A percentile compares a stretch with the other conserved stretches of the same genome.
Conservation (phyloP, 2,329 filamentous ascomycete species). For the Pseudogymnoascus sp. region DNA sequence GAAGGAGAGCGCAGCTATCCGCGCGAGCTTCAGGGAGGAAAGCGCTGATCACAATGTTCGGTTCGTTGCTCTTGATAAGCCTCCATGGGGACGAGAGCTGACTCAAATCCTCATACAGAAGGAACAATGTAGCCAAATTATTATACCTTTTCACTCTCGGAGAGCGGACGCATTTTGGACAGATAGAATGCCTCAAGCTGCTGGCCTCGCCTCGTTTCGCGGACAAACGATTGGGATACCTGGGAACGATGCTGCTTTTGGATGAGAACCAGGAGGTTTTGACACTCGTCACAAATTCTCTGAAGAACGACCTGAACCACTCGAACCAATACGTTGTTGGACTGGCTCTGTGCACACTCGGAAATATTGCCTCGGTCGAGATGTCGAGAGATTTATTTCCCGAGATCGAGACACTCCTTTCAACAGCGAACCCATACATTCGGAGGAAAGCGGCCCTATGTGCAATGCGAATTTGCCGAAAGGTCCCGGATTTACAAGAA, state of each 20-base stretch:
- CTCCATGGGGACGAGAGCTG: conserved; percentile 10
- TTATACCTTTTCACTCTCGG: conserved; percentile 97
- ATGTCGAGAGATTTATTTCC: conserved; percentile 97
- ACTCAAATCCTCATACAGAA: conserved; percentile 42
- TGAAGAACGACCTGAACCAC: conserved; percentile 96
- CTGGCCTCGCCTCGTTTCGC: conserved; percentile 94
- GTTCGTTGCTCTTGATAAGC: conserved; percentile 41
- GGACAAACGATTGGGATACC: conserved; percentile 90
- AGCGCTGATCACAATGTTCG: conserved; percentile 84
- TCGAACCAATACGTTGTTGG: conserved; percentile 98
- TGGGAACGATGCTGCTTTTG: conserved; percentile 90
- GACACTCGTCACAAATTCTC: conserved; percentile 92
- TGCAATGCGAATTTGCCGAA: conserved; percentile 96
- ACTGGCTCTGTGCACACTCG: conserved; percentile 87
- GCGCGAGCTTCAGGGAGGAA: conserved; percentile 96
- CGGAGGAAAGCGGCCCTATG: conserved; percentile 95
- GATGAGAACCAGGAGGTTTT: conserved; percentile 98
- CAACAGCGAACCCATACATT: conserved; percentile 97
- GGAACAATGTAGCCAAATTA: conserved; percentile 98
- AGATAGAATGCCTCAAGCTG: conserved; percentile 98
- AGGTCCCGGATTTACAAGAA: conserved; percentile 94
- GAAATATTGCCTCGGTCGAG: conserved; percentile 95
- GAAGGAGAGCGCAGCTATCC: conserved; percentile 96
- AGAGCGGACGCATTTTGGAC: conserved; percentile 95
- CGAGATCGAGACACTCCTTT: conserved; percentile 86